Conservation (phyloP, 495 filamentous ascomycete species). For the Xylaria curta region DNA sequence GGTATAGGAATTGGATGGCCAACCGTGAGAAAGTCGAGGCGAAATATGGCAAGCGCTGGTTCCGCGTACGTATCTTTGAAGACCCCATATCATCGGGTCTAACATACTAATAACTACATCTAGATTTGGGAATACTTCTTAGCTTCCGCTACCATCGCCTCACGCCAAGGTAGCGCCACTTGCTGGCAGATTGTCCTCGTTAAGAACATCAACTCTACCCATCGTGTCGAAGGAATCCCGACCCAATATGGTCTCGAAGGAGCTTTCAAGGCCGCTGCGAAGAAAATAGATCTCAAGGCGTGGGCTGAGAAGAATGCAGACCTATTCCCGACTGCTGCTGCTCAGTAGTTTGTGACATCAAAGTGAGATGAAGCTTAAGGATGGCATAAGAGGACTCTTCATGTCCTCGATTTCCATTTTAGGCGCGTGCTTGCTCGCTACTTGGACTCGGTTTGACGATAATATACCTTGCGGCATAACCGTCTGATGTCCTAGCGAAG, state of each 20-base stretch:
- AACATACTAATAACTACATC: neutral
- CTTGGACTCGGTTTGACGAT: neutral
- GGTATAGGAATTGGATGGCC: conserved; percentile 98
- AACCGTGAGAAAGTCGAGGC: conserved; percentile 93
- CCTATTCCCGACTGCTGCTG: conserved; percentile 48
- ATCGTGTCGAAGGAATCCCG: conserved; percentile 85
- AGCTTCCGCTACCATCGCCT: conserved; percentile 88
- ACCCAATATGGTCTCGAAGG: conserved; percentile 78
- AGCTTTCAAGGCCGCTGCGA: conserved; percentile 59
- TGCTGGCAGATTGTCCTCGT: conserved; percentile 96
- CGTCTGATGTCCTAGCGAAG: neutral
- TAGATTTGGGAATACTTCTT: conserved; percentile 99
- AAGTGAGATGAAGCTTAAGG: neutral
- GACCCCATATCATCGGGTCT: neutral
- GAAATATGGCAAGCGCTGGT: conserved; percentile 97
- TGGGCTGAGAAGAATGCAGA: conserved; percentile 54
- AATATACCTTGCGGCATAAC: neutral
- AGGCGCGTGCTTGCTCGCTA: neutral
- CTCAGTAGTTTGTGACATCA: conserved; percentile 35
- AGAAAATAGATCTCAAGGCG: conserved; percentile 48
- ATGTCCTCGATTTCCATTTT: neutral
- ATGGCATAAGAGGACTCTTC: neutral
- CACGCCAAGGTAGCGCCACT: conserved; percentile 89
- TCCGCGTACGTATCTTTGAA: conserved; percentile 70
- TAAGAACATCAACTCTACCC: conserved; percentile 98